A percentile compares a stretch with the other conserved stretches of the same genome.
phyloP scores from a whole-genome alignment of 2,329 filamentous ascomycete species.

The Aspergillus tubingensis region DNA sequence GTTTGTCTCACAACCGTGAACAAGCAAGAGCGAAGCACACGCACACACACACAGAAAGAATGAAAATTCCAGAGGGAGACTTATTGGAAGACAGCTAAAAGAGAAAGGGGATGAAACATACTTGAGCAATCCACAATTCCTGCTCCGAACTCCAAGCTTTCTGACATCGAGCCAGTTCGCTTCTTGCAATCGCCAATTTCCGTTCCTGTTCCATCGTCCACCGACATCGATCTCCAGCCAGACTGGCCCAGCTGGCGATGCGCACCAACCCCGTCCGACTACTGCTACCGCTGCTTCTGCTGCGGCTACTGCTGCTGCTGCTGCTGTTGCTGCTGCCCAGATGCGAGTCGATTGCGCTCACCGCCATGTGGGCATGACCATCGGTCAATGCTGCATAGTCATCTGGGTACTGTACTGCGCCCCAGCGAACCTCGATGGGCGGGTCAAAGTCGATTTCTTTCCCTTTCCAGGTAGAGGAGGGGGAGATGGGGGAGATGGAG shows the following conservation, averaged over 20 bases:
- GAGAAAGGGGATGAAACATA: constrained; percentile 21
- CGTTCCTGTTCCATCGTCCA: constrained; percentile 35
- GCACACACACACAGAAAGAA: neutral
- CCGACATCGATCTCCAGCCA: constrained; percentile 29
- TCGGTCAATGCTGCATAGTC: neutral
- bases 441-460: constrained; percentile 11
- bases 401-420: constrained; percentile 2
- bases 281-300: constrained; percentile 14
- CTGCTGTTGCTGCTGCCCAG: constrained; percentile 11
- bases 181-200: constrained; percentile 29
- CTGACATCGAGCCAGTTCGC: constrained; percentile 35
- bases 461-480: constrained; percentile 15
- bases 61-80: neutral
- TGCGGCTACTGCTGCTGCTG: constrained; percentile 9
- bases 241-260: constrained; percentile 34
- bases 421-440: constrained; percentile 1
- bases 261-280: constrained; percentile 23
- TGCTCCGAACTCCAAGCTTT: constrained; percentile 41
- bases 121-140: constrained; percentile 37
- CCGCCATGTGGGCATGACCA: constrained; percentile 19
- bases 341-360: constrained; percentile 19
- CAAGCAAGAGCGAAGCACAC: too few relatives aligned
- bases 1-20: neutral
- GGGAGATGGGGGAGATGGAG: too few relatives aligned
- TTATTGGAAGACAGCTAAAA: neutral